phyloP scores from a whole-genome alignment of 345 rosid species.

The Erodium maritimum region DNA sequence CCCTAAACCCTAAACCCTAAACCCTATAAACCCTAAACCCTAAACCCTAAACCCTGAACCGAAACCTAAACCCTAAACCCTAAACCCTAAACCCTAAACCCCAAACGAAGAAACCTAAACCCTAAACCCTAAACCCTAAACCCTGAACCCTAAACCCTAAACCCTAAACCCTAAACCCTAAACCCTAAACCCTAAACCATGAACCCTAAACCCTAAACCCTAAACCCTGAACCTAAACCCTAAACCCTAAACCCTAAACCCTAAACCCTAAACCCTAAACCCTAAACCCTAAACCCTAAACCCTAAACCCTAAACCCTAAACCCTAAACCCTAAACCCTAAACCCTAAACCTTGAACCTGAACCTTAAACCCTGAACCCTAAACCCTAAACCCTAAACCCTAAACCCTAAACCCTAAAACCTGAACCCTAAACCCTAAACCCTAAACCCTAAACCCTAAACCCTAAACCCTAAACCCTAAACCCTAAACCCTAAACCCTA shows the following conservation, averaged over 20 bases:
- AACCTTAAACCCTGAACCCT: constrained; percentile 4
- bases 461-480: constrained; percentile 8
- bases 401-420: neutral
- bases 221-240: constrained; percentile 5
- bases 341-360: neutral
- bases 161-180: neutral
- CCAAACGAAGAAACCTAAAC: too few species aligned
- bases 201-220: constrained; percentile 1
- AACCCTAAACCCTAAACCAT: too few species aligned
- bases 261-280: constrained; percentile 8
- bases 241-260: constrained; percentile 8
- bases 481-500: constrained; percentile 8
- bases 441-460: constrained; percentile 8
- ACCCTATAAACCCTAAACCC: too few species aligned
- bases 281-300: constrained; percentile 8
- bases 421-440: constrained; percentile 8
- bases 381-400: constrained; percentile 5
- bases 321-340: too few species aligned
- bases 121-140: neutral
- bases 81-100: neutral
- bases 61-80: constrained; percentile 1
- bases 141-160: neutral
- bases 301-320: constrained; percentile 1
- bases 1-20: too few species aligned
- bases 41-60: neutral